Evolutionary conservation across 441 rosid genomes (phyloP), one percentile per base, ranked within the genome.

Genomic region (Croton setiger): DNA sequence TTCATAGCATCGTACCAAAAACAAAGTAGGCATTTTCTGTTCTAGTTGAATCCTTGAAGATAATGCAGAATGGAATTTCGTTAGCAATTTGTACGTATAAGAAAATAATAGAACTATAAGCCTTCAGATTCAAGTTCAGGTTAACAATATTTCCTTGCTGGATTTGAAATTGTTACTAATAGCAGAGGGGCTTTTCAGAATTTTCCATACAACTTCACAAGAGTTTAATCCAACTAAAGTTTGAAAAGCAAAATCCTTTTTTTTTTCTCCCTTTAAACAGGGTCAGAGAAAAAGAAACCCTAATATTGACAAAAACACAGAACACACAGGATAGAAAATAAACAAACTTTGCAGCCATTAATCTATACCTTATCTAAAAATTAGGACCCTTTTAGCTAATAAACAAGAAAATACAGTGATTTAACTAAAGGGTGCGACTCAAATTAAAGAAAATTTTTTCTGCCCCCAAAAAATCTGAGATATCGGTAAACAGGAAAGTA

Each of bases 181-280:
- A 64, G 44, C 65, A 23, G 31, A 27, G 43, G 35, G 33, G 21
- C 54, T 72, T n/a, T 17, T 20, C 37, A 36, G 41, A 20, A 10
- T 27, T 67, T 43, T 35, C 27, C 41, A 10, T 36, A 51, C 43
- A 60, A 37, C 4, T 39, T 35, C 23, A 23, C 8, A 39, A 20
- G 73, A 45, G 18, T 67, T n/a, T 23, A 7, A 45, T n/a, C 58
- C 11, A 66, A 56, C 33, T 48, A 7, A 66, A 48, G 36, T 63
- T 71, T 55, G 15, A 47, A 68, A 55, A 41, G 7, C 56, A 41
- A 39, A 60, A 37, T 54, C 36, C 27, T 17, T 36, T 1, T 27
- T 0, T 2, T 27, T 27, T 27, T 27, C n/a, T n/a, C n/a, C 31
- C 31, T 27, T 27, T 27, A 27, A 27, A 27, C 31, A 27, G 31